phyloP scores from a whole-genome alignment of 192 early-diverging fungal species.

The Backusella liffmaniae region DNA sequence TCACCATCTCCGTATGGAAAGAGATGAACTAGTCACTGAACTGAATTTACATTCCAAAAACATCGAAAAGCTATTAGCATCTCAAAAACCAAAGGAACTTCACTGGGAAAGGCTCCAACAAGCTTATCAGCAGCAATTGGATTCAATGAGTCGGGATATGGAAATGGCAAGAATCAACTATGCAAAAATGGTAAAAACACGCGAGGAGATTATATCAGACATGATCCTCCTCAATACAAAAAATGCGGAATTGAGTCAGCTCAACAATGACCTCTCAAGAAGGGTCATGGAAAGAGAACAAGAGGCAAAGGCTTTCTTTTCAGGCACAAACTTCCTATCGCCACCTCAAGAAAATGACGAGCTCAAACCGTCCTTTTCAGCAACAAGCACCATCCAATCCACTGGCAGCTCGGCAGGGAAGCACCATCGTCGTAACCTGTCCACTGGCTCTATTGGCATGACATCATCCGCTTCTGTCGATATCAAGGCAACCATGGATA shows the following conservation, averaged over 20 bases:
- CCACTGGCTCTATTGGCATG: slow-evolving; percentile 3
- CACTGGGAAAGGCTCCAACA: slow-evolving; percentile 31
- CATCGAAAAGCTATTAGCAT: slow-evolving; percentile 1
- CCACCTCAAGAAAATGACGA: background rate
- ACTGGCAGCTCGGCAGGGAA: background rate
- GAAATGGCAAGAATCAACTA: slow-evolving; percentile 42
- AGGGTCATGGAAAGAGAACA: slow-evolving; percentile 41
- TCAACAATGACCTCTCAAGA: slow-evolving; percentile 57
- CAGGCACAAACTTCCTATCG: slow-evolving; percentile 30
- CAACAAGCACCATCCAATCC: background rate
- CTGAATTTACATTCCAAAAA: slow-evolving; percentile 11
- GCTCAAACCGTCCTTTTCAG: background rate
- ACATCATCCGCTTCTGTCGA: background rate
- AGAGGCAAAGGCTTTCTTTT: slow-evolving; percentile 36
- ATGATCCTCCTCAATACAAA: slow-evolving; percentile 50
- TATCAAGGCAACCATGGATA: background rate
- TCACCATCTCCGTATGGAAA: slow-evolving; percentile 9
- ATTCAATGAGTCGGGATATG: slow-evolving; percentile 44
- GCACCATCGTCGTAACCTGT: slow-evolving; percentile 3
- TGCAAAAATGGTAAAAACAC: slow-evolving; percentile 35
- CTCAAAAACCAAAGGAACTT: slow-evolving; percentile 7
- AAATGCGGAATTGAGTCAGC: slow-evolving; percentile 49
- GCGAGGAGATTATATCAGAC: slow-evolving; percentile 52
- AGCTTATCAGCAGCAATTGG: slow-evolving; percentile 45
- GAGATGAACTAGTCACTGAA: slow-evolving; percentile 12